Evolutionary conservation across 2,329 filamentous ascomycete genomes (phyloP), one percentile per base, ranked within the genome.

Genomic region (Curvularia hawaiiensis): DNA sequence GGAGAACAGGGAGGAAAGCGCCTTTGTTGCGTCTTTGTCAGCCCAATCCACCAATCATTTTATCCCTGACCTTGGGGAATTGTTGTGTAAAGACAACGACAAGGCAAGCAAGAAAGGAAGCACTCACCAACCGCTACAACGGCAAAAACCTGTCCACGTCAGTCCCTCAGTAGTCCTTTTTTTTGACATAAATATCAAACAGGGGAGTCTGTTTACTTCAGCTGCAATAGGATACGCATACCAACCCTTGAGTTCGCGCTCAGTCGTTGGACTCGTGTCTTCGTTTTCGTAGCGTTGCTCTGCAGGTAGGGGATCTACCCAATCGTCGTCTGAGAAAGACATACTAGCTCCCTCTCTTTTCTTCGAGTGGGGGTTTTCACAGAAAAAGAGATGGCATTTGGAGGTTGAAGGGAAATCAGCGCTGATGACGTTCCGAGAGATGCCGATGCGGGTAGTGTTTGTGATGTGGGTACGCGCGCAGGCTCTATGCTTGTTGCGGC

Each of bases 161-260:
- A 52, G 30, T 31, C 30, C 30, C 10, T 31, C 30, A 31, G 3
- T 12, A 11, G 11, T 12, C 10, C 30, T 31, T 31, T 12, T 31
- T 9, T 31, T 1, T 31, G 2, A 30, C 10, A 11, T 6, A 9
- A 11, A 40, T 3, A 31, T 24, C 4, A 3, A 30, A n/a, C 9
- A 16, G 18, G 39, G 2, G 12, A 28, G 14, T 40, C 24, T 2
- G 11, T 28, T 28, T 52, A 52, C 92, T 78, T 97, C 92, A 8
- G 92, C 91, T 12, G 92, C 92, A 79, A 95, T 94, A 31, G 89
- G 88, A 80, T 96, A 96, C 70, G 89, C 89, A 76, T 96, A 96
- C 92, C 92, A 97, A 59, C 92, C 92, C 45, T 85, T 82, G 61
- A 96, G 83, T 82, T 97, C 92, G 75, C 89, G 91, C 60, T 77